phyloP scores from a whole-genome alignment of 805 yeast species.

The Debaryomyces hansenii region DNA sequence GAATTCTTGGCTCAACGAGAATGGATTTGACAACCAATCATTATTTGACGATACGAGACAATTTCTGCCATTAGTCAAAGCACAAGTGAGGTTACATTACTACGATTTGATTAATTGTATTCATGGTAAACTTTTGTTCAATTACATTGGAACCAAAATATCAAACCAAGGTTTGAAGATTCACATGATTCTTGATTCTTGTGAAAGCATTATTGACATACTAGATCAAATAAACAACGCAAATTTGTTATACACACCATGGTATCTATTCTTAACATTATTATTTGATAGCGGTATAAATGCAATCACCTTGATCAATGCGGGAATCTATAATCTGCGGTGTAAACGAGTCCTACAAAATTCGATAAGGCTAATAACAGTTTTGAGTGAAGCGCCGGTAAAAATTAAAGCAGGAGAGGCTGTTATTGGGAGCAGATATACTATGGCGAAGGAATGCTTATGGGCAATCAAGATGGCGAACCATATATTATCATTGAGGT shows the following conservation, averaged over 20 bases:
- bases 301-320: conserved; percentile 41
- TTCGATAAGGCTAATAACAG: conserved; percentile 21
- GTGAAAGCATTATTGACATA: conserved; percentile 28
- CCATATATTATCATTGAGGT: conserved; percentile 47
- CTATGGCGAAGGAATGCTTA: conserved; percentile 60
- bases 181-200: conserved; percentile 29
- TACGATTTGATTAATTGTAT: conserved; percentile 36
- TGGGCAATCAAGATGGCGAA: conserved; percentile 62
- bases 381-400: conserved; percentile 30
- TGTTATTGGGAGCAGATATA: conserved; percentile 33
- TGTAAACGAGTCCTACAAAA: conserved; percentile 24
- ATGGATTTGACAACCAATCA: conserved; percentile 32
- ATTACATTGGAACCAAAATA: conserved; percentile 31
- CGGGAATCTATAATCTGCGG: conserved; percentile 33
- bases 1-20: conserved; percentile 30
- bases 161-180: conserved; percentile 30
- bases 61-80: conserved; percentile 23
- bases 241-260: conserved; percentile 41
- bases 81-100: conserved; percentile 40
- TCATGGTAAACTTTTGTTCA: conserved; percentile 36
- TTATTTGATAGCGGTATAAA: conserved; percentile 46
- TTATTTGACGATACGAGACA: conserved; percentile 13
- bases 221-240: conserved; percentile 27
- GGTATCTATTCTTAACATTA: conserved; percentile 50
- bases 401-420: conserved; percentile 28